Base-by-base conservation (phyloP, 2,329 filamentous ascomycete genomes). In the Allantophomopsis cytisporea region DNA sequence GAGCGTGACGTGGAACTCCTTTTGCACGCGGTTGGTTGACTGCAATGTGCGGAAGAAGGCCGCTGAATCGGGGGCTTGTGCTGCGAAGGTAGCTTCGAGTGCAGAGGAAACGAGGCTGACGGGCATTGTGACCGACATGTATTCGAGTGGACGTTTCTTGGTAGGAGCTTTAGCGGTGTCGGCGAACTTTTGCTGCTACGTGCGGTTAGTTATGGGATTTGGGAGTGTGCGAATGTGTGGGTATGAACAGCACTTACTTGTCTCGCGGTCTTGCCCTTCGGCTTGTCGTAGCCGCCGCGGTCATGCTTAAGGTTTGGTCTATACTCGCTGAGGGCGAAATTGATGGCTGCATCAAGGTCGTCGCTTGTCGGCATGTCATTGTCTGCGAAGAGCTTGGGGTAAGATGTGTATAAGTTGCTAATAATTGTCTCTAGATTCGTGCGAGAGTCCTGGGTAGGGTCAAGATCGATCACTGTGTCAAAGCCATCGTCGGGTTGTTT, bases 1-100 rank as follows among this genome's bases (percentile, higher is more conserved):
- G 31, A 98, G 71, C 0, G 91, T 98, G 42, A 98, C 84, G 56
- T 98, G 91, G 57, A 96, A 98, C 32, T 78, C 70, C n/a, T 70
- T 55, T 59, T 96, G 89, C 5, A 96, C 62, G 40, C 91, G 83
- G 15, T 80, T 71, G 2, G 69, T 71, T 48, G 81, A 70, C 57
- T 82, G 73, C 28, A 98, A 71, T 41, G 84, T 74, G 50, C 71
- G 73, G 64, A 83, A 98, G 53, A 94, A 79, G 16, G 64, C 67
- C n/a, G 73, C 64, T 23, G 64, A 66, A 13, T 75, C 60, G 0
- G 73, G 51, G 2, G 60, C 56, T 5, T 67, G 60, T 5, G 64
- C 61, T 16, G 65, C 62, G 58, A 98, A 95, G 12, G 81, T 64
- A 37, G 73, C 71, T 8, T 87, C 76, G 3, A 96, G 74, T 10